These are phyloP conservation scores for Cystoisospora suis DNA, from an alignment of 169 alveolate species.

Conservation along the genomic window DNA sequence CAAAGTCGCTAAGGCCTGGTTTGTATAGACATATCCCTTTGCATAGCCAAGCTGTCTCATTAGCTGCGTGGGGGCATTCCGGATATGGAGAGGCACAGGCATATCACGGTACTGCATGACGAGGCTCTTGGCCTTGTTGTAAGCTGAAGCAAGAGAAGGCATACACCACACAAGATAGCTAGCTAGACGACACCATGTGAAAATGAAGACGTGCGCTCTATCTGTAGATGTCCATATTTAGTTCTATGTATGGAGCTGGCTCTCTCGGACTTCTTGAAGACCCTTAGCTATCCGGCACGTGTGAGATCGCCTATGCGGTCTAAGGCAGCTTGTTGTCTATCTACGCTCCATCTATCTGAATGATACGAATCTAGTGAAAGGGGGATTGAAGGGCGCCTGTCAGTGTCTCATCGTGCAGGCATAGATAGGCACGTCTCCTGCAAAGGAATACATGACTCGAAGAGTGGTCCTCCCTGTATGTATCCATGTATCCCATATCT, in stretches of 20 bases:
- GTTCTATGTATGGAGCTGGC: not conserved
- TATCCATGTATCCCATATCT: not conserved
- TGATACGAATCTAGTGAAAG: too few species aligned
- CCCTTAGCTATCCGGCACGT: too few species aligned
- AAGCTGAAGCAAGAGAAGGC: not conserved
- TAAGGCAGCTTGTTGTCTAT: too few species aligned
- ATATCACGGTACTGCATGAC: slow-evolving; percentile 14
- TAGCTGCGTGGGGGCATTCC: slow-evolving; percentile 54
- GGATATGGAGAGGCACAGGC: slow-evolving; percentile 38
- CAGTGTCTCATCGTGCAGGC: not conserved
- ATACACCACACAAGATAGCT: not conserved
- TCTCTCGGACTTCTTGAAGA: not conserved
- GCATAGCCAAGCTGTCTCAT: slow-evolving; percentile 43
- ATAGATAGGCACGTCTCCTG: not conserved
- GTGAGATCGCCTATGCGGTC: too few species aligned
- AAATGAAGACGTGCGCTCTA: slow-evolving; percentile 15
- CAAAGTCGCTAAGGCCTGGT: slow-evolving; percentile 38
- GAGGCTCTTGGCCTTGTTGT: slow-evolving; percentile 32
- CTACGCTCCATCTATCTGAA: too few species aligned
- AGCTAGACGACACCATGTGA: not conserved
- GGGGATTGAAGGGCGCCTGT: slow-evolving; percentile 15
- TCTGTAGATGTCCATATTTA: not conserved
- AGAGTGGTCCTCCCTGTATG: not conserved
- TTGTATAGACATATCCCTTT: slow-evolving; percentile 33
- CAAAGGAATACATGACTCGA: not conserved